Conservation (phyloP, 768 basidiomycete species). For the Pleurotus salmoneostramineus region DNA sequence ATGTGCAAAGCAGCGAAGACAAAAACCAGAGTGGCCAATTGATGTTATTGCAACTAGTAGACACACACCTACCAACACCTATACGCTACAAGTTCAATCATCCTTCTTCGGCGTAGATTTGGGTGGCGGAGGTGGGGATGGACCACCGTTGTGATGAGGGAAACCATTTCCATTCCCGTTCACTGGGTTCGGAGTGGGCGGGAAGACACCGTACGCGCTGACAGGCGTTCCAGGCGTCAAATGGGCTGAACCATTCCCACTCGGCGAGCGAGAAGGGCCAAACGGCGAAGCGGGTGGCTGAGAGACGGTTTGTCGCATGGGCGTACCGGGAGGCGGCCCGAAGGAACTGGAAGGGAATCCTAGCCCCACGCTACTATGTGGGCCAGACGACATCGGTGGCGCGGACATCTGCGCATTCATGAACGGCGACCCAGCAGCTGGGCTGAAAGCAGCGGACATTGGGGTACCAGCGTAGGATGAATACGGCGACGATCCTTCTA, state of each 20-base stretch:
- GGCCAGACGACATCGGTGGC: slow-evolving; percentile 12
- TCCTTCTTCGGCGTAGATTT: slow-evolving; percentile 28
- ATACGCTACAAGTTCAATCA: slow-evolving; percentile 22
- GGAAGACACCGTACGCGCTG: slow-evolving; percentile 25
- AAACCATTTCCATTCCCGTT: slow-evolving; percentile 24
- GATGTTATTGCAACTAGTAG: background rate
- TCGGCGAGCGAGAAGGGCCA: slow-evolving; percentile 2
- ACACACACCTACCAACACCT: background rate
- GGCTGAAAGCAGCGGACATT: slow-evolving; percentile 19
- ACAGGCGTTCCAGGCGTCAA: slow-evolving; percentile 17
- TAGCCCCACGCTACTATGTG: slow-evolving; percentile 8
- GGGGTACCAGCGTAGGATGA: slow-evolving; percentile 29
- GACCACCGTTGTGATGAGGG: slow-evolving; percentile 12
- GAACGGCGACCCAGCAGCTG: background rate
- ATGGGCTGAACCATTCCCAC: background rate
- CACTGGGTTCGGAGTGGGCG: slow-evolving; percentile 25
- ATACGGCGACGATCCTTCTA: slow-evolving; percentile 44
- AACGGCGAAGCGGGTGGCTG: background rate
- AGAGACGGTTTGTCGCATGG: background rate
- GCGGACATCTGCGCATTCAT: slow-evolving; percentile 11
- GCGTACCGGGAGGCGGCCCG: slow-evolving; percentile 10
- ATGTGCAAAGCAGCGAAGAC: background rate
- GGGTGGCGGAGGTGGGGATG: slow-evolving; percentile 20
- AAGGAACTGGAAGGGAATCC: slow-evolving; percentile 9
- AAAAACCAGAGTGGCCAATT: background rate